Evolutionary conservation across 345 rosid species (phyloP), one percentile per base, ranked within the genome.

Genomic region (Gossypium ekmanianum): DNA sequence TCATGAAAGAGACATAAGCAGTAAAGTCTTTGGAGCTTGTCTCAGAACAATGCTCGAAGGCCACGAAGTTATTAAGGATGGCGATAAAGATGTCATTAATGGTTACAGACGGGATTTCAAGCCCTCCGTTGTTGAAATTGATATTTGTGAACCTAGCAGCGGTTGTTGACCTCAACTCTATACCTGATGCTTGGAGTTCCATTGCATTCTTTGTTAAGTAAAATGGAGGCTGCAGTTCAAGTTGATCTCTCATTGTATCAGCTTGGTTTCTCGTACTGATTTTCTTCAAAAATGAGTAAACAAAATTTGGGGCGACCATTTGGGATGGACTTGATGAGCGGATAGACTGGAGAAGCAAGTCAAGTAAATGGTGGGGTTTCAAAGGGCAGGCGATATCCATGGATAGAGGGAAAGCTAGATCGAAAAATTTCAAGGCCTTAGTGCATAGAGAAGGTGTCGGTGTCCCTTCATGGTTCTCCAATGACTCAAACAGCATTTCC

Each of bases 1-100:
- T 43, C 69, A 65, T 18, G 69, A 65, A 65, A 65, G 9, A 65
- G 26, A 65, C 51, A 18, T 43, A 43, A 65, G 51, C 51, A 9
- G 16, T 65, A 8, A 43, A 39, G 44, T 63, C 48, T 39, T 63
- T 63, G 48, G 47, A 62, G 47, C 47, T 7, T 29, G 11, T 14
- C 11, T 29, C 16, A 16, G 66, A 61, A 29, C 44, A 0, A 2
- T 29, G 11, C 20, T 63, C 68, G 2, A 63, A 39, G 13, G 68
- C 68, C 22, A 63, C 48, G 13, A 24, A 17, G 45, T 63, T 63
- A 7, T 34, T 9, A 63, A 63, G 68, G 68, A 63, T 17, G 14
- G 68, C 9, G 24, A 39, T 17, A 17, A 63, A 63, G 48, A 16
- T 22, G 45, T 63, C 48, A 63, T 63, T 9, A 17, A 63, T 39